Evolutionary conservation across 2,329 filamentous ascomycete genomes (phyloP).

Genomic region (Aspergillus neotritici): DNA sequence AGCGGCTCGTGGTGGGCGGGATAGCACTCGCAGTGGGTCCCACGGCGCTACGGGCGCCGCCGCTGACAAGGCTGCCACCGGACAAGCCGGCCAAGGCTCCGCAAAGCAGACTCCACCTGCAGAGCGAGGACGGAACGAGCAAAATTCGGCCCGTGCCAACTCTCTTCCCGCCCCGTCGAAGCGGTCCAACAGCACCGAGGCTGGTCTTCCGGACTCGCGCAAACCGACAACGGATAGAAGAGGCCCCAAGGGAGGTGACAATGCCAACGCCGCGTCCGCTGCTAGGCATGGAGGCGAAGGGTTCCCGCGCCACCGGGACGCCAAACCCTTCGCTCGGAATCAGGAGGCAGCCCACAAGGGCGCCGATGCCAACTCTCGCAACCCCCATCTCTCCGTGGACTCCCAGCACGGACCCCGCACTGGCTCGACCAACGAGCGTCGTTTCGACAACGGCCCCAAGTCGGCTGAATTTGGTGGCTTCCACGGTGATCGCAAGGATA

Average conservation of each 20-base stretch:
- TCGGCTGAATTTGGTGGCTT: constrained; percentile 33
- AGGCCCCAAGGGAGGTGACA: constrained; percentile 29
- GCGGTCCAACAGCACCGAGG: constrained; percentile 33
- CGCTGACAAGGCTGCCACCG: constrained; percentile 31
- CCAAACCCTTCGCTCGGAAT: constrained; percentile 31
- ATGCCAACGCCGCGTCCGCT: constrained; percentile 18
- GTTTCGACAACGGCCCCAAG: constrained; percentile 35
- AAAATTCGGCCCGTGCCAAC: constrained; percentile 33
- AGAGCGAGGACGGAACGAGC: constrained; percentile 34
- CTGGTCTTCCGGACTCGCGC: constrained; percentile 26
- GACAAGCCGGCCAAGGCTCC: constrained; percentile 22
- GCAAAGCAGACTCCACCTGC: constrained; percentile 27
- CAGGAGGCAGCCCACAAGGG: constrained; percentile 26
- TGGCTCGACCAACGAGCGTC: constrained; percentile 28
- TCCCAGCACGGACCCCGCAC: constrained; percentile 29
- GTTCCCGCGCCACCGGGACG: constrained; percentile 28
- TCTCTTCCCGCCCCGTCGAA: constrained; percentile 36
- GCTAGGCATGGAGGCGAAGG: constrained; percentile 27
- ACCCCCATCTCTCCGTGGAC: constrained; percentile 27
- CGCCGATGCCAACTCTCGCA: constrained; percentile 24
- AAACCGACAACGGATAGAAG: constrained; percentile 29
- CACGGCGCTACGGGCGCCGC: constrained; percentile 27
- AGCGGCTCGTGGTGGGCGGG: constrained; percentile 51
- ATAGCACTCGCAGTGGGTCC: constrained; percentile 42
- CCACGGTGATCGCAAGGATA: constrained; percentile 29